Conservation (phyloP, 1,139 yeast genomes). For the Candida sp. region DNA sequence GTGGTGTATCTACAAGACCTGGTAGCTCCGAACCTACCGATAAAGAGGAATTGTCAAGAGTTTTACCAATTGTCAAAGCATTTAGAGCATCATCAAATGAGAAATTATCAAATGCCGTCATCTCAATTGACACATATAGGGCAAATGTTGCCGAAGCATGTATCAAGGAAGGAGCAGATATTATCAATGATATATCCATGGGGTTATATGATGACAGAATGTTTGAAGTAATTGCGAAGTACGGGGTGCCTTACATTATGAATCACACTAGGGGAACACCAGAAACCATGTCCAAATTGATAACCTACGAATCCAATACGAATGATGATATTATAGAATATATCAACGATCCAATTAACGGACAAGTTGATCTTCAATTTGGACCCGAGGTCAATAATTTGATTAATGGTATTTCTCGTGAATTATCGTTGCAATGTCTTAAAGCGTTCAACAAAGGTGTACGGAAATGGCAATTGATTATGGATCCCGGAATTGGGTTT, state of each 20-base stretch:
- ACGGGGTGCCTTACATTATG: constrained; percentile 74
- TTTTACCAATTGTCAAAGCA: constrained; percentile 65
- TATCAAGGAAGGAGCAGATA: constrained; percentile 78
- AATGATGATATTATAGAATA: constrained; percentile 39
- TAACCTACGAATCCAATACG: constrained; percentile 48
- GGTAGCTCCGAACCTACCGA: constrained; percentile 59
- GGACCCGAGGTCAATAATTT: constrained; percentile 29
- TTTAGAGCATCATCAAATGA: constrained; percentile 40
- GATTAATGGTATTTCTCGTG: constrained; percentile 56
- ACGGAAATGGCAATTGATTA: constrained; percentile 82
- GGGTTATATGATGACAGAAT: constrained; percentile 68
- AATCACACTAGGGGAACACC: constrained; percentile 89
- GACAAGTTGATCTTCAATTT: constrained; percentile 19
- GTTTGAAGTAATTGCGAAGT: constrained; percentile 62
- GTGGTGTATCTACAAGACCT: constrained; percentile 93
- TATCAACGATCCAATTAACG: constrained; percentile 25
- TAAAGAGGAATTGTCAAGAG: constrained; percentile 61
- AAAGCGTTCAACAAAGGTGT: constrained; percentile 65
- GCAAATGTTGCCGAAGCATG: constrained; percentile 70
- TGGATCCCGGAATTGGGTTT: constrained; percentile 96
- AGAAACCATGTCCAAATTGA: constrained; percentile 61
- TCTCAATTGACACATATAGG: constrained; percentile 86
- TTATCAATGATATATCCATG: constrained; percentile 88
- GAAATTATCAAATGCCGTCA: constrained; percentile 34
- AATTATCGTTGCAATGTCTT: constrained; percentile 53